Evolutionary conservation across 495 filamentous ascomycete genomes (phyloP), one percentile per base, ranked within the genome.

Genomic region (Daldinia grandis): DNA sequence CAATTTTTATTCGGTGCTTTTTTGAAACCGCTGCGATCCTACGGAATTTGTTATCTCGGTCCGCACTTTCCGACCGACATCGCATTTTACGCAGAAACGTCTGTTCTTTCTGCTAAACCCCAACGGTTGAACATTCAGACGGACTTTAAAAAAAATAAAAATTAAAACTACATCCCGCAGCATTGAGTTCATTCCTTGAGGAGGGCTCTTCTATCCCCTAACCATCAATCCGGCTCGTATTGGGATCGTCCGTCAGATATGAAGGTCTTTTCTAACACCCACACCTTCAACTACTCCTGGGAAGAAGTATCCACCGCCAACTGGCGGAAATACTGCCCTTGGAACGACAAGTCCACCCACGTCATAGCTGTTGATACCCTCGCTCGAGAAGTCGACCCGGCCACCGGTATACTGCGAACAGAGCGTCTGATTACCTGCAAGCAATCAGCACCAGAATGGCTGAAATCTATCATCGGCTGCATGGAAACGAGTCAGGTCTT

Each of bases 231-330:
- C 42, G 35, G 12, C 49, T 24, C 35, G 42, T 35, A 33, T 56
- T 28, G 17, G 59, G 38, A 59, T 56, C 53, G n/a, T 49, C 50
- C 25, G 35, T 68, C 49, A 54, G 81, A 78, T 55, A 99, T 99
- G 95, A 97, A 95, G 86, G 91, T 99, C 77, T 99, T 98, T 78
- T 91, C 93, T 35, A 93, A 92, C 66, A 82, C 82, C 31, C 93
- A 91, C 79, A 93, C 92, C 21, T 98, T 98, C 82, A 87, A 97
- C 79, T 99, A 99, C 84, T 94, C 93, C 27, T 99, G 95, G 95
- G 91, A 94, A 72, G 96, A 98, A 79, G 96, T 98, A 35, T 97
- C 94, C n/a, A 93, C 93, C n/a, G 93, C 91, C 72, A 99, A 98
- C 86, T 99, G 95, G 95, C 89, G 90, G 55, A 99, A 99, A 81